Conservation (phyloP, 1,139 yeast species). For the Pichia sp. region DNA sequence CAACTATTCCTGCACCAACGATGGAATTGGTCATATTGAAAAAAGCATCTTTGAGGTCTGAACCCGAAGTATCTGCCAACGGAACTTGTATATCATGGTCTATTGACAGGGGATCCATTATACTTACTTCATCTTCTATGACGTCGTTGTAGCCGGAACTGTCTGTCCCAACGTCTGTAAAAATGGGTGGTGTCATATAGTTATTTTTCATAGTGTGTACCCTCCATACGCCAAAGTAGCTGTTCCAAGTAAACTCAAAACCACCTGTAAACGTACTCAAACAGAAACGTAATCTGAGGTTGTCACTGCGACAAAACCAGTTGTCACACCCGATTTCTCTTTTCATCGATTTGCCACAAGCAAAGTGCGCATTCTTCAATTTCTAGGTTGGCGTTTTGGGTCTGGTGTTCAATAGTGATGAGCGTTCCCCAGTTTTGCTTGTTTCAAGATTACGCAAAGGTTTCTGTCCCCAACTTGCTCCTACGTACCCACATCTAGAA, state of each 20-base stretch:
- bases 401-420: not conserved
- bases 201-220: not conserved
- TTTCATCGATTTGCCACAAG: not conserved
- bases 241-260: not conserved
- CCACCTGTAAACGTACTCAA: not conserved
- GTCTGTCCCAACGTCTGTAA: not conserved
- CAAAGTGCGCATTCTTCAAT: not conserved
- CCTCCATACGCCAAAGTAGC: not conserved
- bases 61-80: constrained; percentile 15
- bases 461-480: too few species aligned
- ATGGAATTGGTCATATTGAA: constrained; percentile 96
- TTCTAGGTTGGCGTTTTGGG: not conserved
- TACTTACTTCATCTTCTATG: constrained; percentile 15
- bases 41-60: constrained; percentile 77
- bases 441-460: too few species aligned
- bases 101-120: constrained; percentile 15
- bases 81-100: constrained; percentile 1
- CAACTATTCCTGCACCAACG: constrained; percentile 91
- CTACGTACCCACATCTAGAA: too few species aligned
- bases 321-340: not conserved
- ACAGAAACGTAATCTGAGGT: not conserved
- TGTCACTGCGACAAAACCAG: not conserved
- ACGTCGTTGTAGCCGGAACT: constrained; percentile 10
- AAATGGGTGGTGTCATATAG: not conserved
- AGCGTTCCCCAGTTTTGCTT: not conserved